A percentile compares a stretch with the other conserved stretches of the same genome.
Evolutionary conservation across 495 filamentous ascomycete genomes (phyloP).

Genomic region (Neurospora sp.): DNA sequence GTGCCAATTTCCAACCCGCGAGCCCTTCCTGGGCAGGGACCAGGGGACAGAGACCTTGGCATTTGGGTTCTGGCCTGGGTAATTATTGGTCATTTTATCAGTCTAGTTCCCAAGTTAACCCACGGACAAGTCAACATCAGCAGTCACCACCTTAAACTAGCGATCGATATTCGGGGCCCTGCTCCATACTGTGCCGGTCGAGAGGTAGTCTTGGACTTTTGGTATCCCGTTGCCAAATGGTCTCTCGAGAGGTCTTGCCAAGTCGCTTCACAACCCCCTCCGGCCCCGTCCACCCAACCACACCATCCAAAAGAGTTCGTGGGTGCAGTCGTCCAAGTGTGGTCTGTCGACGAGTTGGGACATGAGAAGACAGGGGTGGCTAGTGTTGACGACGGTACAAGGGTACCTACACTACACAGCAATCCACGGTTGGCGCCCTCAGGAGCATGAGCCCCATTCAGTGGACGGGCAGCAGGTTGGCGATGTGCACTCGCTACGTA

Average conservation of each 20-base stretch:
- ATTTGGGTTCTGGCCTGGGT: background rate
- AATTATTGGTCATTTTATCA: background rate
- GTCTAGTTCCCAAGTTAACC: background rate
- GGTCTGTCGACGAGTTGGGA: background rate
- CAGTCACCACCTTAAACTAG: background rate
- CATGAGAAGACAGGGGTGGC: background rate
- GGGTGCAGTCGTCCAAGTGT: background rate
- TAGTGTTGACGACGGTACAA: background rate
- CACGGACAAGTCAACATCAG: background rate
- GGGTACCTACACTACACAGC: background rate
- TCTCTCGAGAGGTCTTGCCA: no score
- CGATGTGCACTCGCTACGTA: background rate
- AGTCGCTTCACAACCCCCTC: background rate
- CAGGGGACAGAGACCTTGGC: background rate
- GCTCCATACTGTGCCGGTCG: background rate
- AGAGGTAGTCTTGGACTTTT: background rate
- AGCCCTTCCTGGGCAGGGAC: background rate
- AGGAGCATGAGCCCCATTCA: background rate
- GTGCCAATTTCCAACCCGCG: background rate
- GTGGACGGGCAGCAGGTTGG: background rate
- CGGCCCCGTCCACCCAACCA: background rate
- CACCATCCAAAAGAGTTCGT: background rate
- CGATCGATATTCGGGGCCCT: background rate
- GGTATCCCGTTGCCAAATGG: background rate
- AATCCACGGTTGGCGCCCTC: background rate